Evolutionary conservation across 1,139 yeast species (phyloP).

Genomic region (Saccharomyces uvarum): DNA sequence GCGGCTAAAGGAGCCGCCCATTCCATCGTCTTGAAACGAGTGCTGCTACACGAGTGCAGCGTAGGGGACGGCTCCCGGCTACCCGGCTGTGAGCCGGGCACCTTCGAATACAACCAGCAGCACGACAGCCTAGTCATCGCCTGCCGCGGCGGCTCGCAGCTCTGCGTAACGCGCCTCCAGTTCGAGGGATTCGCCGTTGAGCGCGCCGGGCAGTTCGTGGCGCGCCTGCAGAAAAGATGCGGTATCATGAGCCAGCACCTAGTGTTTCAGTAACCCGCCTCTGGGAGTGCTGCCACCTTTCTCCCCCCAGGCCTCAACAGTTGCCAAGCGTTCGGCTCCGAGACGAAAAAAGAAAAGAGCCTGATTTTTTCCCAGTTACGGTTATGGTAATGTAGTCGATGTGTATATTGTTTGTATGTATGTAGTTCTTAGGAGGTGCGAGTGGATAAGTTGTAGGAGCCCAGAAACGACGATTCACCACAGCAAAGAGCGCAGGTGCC

Average conservation of each 20-base stretch:
- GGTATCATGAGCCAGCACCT: constrained; percentile 27
- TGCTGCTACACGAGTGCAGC: constrained; percentile 38
- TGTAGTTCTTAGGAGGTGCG: not conserved
- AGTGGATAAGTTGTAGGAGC: not conserved
- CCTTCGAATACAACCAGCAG: constrained; percentile 32
- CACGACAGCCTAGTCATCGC: constrained; percentile 34
- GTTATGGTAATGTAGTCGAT: not conserved
- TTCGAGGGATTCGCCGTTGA: constrained; percentile 51
- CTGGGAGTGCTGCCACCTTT: too few species aligned
- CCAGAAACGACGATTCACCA: not conserved
- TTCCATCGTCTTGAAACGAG: constrained; percentile 34
- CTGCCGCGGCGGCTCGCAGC: constrained; percentile 37
- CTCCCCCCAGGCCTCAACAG: not conserved
- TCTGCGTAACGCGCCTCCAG: constrained; percentile 38
- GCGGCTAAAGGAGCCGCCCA: constrained; percentile 11
- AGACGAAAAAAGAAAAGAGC: too few species aligned
- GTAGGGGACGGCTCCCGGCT: not conserved
- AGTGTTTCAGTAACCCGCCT: not conserved
- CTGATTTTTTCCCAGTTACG: too few species aligned
- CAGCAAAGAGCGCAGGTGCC: not conserved
- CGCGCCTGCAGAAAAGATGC: constrained; percentile 39
- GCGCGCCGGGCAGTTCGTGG: constrained; percentile 37
- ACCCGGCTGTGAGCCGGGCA: constrained; percentile 35
- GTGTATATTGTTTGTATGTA: not conserved
- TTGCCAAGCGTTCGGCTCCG: too few species aligned